Conservation (phyloP, 345 rosid genomes). For the Bretschneidera sinensis region DNA sequence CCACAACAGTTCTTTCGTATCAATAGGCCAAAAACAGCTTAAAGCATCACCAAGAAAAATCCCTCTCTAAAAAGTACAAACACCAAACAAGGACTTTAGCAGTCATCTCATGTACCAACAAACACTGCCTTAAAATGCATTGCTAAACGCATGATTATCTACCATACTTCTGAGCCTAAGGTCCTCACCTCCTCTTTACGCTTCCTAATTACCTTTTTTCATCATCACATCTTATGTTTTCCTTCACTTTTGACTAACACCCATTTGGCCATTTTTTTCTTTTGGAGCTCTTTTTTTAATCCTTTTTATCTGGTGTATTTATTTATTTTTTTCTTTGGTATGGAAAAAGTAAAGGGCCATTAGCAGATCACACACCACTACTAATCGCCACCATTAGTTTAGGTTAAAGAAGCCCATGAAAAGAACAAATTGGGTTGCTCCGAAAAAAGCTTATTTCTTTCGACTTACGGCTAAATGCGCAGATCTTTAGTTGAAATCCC, state of each 20-base stretch:
- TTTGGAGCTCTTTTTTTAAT: too few relatives aligned
- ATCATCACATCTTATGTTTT: too few relatives aligned
- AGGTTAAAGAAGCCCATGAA: not conserved
- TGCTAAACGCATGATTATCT: too few relatives aligned
- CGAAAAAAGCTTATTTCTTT: conserved; percentile 14
- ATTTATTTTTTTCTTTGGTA: not conserved
- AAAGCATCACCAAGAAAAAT: not conserved
- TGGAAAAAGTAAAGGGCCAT: conserved; percentile 16
- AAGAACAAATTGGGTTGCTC: not conserved
- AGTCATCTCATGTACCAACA: too few relatives aligned
- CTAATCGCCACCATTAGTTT: conserved; percentile 4
- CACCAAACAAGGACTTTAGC: not conserved
- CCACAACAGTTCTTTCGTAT: not conserved
- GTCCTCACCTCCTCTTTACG: too few relatives aligned
- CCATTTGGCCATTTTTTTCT: not conserved
- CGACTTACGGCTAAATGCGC: conserved; percentile 12
- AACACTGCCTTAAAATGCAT: too few relatives aligned
- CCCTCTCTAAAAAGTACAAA: not conserved
- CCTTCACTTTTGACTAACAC: not conserved
- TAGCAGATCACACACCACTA: too few relatives aligned
- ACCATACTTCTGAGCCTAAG: too few relatives aligned
- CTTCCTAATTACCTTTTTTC: too few relatives aligned
- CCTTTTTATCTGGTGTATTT: not conserved
- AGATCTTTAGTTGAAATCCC: conserved; percentile 22
- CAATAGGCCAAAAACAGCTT: too few relatives aligned